These are phyloP conservation scores for Sclerotinia borealis DNA, from an alignment of 2,329 filamentous ascomycete species.

Conservation along the genomic window DNA sequence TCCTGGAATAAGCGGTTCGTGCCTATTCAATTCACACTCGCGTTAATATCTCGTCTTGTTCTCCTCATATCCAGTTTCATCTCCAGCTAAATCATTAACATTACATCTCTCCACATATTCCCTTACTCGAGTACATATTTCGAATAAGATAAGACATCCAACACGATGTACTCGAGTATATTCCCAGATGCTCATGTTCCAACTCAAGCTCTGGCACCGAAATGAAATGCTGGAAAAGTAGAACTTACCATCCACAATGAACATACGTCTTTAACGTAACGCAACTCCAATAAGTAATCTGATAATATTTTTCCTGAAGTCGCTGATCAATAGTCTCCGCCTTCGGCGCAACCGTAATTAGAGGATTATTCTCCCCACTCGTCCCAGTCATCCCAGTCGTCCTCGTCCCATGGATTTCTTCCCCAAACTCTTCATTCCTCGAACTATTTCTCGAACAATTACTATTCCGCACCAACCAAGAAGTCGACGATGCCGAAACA, in stretches of 20 bases:
- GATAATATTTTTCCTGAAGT: conserved; percentile 27
- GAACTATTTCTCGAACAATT: not conserved
- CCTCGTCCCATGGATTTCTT: not conserved
- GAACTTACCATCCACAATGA: conserved; percentile 26
- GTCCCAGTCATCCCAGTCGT: not conserved
- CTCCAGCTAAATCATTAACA: not conserved
- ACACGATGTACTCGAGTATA: no score
- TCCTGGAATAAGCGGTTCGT: conserved; percentile 28
- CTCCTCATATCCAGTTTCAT: not conserved
- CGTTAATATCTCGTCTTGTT: not conserved
- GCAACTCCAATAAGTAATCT: conserved; percentile 30
- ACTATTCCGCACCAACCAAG: not conserved
- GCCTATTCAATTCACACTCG: conserved; percentile 10
- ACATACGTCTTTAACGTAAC: conserved; percentile 19
- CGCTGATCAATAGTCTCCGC: conserved; percentile 10
- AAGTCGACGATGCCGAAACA: not conserved
- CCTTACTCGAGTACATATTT: no score
- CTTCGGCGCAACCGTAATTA: conserved; percentile 17
- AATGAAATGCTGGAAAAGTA: not conserved
- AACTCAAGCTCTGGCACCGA: not conserved
- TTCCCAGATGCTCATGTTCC: no score
- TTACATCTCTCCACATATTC: not conserved
- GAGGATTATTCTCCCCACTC: not conserved
- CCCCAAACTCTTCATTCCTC: not conserved
- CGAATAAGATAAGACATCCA: not conserved